Evolutionary conservation across 768 basidiomycete species (phyloP), one percentile per base, ranked within the genome.

Genomic region (Macrolepiota albuminosa): DNA sequence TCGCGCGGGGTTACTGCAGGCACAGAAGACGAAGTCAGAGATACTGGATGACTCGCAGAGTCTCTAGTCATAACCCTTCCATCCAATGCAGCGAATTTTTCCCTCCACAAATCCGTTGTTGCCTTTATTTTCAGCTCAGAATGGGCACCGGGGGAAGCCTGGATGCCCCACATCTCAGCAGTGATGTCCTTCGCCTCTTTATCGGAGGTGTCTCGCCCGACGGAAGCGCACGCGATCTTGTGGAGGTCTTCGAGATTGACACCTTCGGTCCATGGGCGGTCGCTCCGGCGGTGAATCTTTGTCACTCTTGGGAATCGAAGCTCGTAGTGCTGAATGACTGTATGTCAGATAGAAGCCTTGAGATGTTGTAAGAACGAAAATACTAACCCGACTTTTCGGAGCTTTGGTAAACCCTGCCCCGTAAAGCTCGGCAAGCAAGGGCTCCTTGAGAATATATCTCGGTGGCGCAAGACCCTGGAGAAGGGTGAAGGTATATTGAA

Each of bases 391-490:
- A 67, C 82, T 82, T 29, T 73, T 64, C 0, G 76, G 74, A n/a
- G 85, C 72, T 68, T 89, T 91, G 34, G 87, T 88, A 66, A 93
- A 95, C 1, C 93, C 89, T 4, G 89, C 93, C 13, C 93, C 93
- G 61, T 83, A 85, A 4, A 95, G 67, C 65, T 94, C 92, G 2
- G 79, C 85, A 5, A 90, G 75, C 16, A 92, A 66, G 2, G 93
- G 93, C 33, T 73, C 73, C 11, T 73, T 71, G 29, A 95, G 73
- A 59, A 94, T 69, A 3, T 84, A 70, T 0, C 74, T 68, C 5
- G 93, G 93, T 3, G 73, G 73, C 6, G 66, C 58, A 18, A 89
- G 73, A 0, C 79, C 77, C 4, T 69, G 66, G 21, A 79, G 78
- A 18, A 91, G 57, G 0, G 73, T 74, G 65, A 84, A 83, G 0